Conservation (phyloP, 140 eudicot genomes). For the Ambrosia hybrid region DNA sequence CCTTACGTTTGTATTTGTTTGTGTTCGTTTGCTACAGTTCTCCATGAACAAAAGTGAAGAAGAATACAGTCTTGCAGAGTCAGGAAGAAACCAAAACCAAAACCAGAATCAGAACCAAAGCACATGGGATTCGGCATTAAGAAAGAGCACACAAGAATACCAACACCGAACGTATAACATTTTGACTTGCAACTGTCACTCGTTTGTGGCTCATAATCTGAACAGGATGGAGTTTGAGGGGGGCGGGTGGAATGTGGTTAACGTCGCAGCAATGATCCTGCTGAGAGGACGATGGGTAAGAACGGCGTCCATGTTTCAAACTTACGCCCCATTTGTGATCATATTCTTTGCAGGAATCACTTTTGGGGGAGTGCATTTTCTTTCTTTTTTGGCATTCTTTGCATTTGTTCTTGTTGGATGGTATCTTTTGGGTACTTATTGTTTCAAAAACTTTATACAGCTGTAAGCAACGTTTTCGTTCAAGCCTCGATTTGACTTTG, state of each 20-base stretch:
- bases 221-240: constrained; percentile 69
- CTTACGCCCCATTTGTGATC: constrained; percentile 57
- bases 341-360: constrained; percentile 53
- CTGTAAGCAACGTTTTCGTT: constrained; percentile 31
- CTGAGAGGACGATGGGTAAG: constrained; percentile 73
- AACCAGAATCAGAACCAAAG: constrained; percentile 35
- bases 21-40: constrained; percentile 40
- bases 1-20: constrained; percentile 1
- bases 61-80: constrained; percentile 36
- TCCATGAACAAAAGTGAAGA: constrained; percentile 37
- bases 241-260: constrained; percentile 87
- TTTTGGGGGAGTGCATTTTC: constrained; percentile 67
- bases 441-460: constrained; percentile 62
- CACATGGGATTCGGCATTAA: constrained; percentile 72
- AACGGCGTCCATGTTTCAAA: constrained; percentile 40
- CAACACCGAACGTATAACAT: constrained; percentile 80
- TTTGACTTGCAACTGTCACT: constrained; percentile 89
- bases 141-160: constrained; percentile 73
- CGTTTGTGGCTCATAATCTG: constrained; percentile 79
- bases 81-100: constrained; percentile 35
- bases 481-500: constrained; percentile 17
- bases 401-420: constrained; percentile 65
- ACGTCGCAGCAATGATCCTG: constrained; percentile 61
- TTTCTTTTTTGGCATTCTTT: constrained; percentile 59
- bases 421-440: constrained; percentile 79